phyloP scores from a whole-genome alignment of 1,284 basidiomycete species.

The Pyrrhoderma lamaoense region DNA sequence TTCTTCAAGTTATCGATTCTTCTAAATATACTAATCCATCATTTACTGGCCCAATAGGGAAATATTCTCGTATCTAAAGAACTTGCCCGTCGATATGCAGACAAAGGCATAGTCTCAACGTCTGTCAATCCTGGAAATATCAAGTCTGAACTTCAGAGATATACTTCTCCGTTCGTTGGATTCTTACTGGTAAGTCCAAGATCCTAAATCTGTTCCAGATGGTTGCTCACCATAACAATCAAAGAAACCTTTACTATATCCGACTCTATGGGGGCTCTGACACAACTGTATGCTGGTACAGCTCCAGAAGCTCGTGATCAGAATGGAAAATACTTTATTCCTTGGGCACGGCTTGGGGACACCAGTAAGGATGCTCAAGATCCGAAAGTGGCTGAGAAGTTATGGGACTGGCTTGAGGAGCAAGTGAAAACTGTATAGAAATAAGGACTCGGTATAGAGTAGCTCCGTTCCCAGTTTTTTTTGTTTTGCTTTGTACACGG shows the following conservation, averaged over 20 bases:
- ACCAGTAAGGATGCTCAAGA: constrained; percentile 27
- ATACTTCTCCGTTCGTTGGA: constrained; percentile 22
- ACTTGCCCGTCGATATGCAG: constrained; percentile 4
- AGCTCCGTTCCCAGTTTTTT: too few species aligned
- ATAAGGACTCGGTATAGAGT: background rate
- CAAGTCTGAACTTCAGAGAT: constrained; percentile 37
- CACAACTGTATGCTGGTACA: constrained; percentile 45
- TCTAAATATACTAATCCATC: background rate
- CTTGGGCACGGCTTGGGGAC: constrained; percentile 36
- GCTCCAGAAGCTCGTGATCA: constrained; percentile 31
- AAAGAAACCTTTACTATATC: background rate
- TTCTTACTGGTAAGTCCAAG: constrained; percentile 10
- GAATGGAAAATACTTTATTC: constrained; percentile 40
- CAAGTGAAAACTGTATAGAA: constrained; percentile 26
- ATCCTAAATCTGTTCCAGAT: background rate
- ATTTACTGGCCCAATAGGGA: constrained; percentile 20
- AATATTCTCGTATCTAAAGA: constrained; percentile 1
- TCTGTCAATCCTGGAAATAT: constrained; percentile 34
- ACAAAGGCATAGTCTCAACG: constrained; percentile 30
- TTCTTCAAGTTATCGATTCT: background rate
- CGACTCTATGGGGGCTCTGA: constrained; percentile 29
- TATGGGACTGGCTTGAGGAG: constrained; percentile 37
- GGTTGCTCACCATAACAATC: constrained; percentile 4
- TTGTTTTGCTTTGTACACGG: too few species aligned
- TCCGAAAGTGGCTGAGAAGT: constrained; percentile 27